A percentile compares a stretch with the other conserved stretches of the same genome.
Evolutionary conservation across 2,329 filamentous ascomycete species (phyloP).

Genomic region (Phaeosphaeriaceae sp.): DNA sequence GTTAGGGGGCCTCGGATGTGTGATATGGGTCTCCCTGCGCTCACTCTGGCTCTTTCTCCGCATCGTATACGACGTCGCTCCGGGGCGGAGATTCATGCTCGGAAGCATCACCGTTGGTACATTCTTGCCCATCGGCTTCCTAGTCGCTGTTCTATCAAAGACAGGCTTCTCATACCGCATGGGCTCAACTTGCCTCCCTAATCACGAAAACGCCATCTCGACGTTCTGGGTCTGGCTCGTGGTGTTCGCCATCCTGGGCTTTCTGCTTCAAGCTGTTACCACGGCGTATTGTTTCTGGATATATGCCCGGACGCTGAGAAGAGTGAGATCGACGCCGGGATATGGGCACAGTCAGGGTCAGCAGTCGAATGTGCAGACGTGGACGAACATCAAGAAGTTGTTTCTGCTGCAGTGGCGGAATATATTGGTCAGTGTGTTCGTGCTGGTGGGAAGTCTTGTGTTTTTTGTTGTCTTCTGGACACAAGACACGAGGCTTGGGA

Average conservation of each 20-base stretch:
- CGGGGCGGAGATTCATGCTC: slow-evolving; percentile 38
- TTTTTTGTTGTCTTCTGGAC: slow-evolving; percentile 41
- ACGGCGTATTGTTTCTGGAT: slow-evolving; percentile 45
- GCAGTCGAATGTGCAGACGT: slow-evolving; percentile 21
- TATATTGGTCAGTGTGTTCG: slow-evolving; percentile 32
- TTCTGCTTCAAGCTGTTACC: slow-evolving; percentile 41
- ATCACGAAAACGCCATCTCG: slow-evolving; percentile 42
- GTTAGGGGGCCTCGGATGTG: slow-evolving; percentile 78
- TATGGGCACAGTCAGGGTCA: background rate
- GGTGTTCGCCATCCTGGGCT: slow-evolving; percentile 36
- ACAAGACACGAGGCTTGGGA: slow-evolving; percentile 32
- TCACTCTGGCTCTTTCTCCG: slow-evolving; percentile 50
- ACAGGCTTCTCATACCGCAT: slow-evolving; percentile 51
- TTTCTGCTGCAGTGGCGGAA: slow-evolving; percentile 41
- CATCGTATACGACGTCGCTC: slow-evolving; percentile 48
- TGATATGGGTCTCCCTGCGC: slow-evolving; percentile 70
- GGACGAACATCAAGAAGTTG: slow-evolving; percentile 30
- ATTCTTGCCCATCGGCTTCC: slow-evolving; percentile 37
- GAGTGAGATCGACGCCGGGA: slow-evolving; percentile 12
- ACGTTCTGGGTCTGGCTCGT: slow-evolving; percentile 51
- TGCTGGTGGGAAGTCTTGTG: slow-evolving; percentile 33
- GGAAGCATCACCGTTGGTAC: slow-evolving; percentile 41
- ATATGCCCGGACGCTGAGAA: slow-evolving; percentile 37
- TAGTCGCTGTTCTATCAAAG: slow-evolving; percentile 38
- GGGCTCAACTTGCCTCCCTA: slow-evolving; percentile 46